Conservation (phyloP, 2,329 filamentous ascomycete species). For the Colletotrichum sp. region DNA sequence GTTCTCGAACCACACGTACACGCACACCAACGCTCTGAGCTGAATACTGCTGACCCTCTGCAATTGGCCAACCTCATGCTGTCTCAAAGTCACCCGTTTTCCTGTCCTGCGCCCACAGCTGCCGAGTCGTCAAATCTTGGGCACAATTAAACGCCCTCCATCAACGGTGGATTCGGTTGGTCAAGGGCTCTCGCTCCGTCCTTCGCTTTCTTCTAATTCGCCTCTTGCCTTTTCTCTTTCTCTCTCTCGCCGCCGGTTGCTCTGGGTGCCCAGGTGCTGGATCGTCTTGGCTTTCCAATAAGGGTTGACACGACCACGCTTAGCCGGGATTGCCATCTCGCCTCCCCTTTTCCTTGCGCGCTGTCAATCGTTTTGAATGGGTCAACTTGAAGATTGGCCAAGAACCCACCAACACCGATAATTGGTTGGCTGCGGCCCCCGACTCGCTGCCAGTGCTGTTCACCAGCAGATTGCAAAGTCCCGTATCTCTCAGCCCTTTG, state of each 20-base stretch:
- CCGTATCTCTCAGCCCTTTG: neutral
- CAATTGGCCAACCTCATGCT: neutral
- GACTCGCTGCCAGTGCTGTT: neutral
- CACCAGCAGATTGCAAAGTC: neutral
- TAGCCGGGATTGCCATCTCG: constrained; percentile 17
- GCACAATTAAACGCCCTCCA: neutral
- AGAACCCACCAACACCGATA: neutral
- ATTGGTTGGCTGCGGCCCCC: neutral
- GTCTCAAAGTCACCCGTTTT: constrained; percentile 1
- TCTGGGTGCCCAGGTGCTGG: neutral
- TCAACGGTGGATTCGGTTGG: constrained; percentile 14
- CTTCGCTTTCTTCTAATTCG: neutral
- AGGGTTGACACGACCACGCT: neutral
- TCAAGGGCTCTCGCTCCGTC: constrained; percentile 2
- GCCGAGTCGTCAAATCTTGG: neutral
- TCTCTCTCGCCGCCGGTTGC: neutral
- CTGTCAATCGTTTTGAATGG: neutral
- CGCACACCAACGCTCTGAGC: neutral
- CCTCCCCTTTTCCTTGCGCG: constrained; percentile 14
- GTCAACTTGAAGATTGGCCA: neutral
- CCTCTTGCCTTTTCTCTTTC: neutral
- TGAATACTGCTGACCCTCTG: neutral
- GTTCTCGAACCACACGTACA: neutral
- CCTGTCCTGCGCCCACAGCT: neutral
- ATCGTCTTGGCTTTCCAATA: constrained; percentile 5